A percentile compares a stretch with the other conserved stretches of the same genome.
Conservation (phyloP, 257 asterid species). For the Mitragyna speciosa region DNA sequence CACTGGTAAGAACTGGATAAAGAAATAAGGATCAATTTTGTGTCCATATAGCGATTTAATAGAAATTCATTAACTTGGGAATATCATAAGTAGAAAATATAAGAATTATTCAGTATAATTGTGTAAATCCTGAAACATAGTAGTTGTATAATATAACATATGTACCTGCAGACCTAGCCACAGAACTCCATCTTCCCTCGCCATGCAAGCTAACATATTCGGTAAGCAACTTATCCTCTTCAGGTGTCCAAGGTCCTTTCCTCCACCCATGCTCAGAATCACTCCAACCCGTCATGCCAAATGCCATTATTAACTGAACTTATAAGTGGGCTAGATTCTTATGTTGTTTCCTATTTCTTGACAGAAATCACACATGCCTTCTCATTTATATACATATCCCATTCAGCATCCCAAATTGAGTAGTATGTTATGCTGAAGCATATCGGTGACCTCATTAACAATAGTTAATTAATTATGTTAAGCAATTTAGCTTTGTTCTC, state of each 20-base stretch:
- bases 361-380: constrained; percentile 28
- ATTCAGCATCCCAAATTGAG: constrained; percentile 29
- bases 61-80: too few species aligned
- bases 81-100: too few species aligned
- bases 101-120: not conserved
- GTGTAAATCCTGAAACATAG: not conserved
- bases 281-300: constrained; percentile 32
- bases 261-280: constrained; percentile 37
- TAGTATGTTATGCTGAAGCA: constrained; percentile 18
- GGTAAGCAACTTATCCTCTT: constrained; percentile 39
- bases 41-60: not conserved
- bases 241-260: constrained; percentile 52
- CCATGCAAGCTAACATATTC: constrained; percentile 40
- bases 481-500: constrained; percentile 11
- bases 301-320: not conserved
- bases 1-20: not conserved
- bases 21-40: not conserved
- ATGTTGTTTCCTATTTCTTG: constrained; percentile 36
- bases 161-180: constrained; percentile 36
- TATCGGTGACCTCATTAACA: constrained; percentile 28
- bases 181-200: constrained; percentile 51
- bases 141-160: not conserved
- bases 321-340: not conserved
- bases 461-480: constrained; percentile 4
- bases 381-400: constrained; percentile 19